Evolutionary conservation across 768 basidiomycete species (phyloP).

Genomic region (Panaeolus papilionaceus): DNA sequence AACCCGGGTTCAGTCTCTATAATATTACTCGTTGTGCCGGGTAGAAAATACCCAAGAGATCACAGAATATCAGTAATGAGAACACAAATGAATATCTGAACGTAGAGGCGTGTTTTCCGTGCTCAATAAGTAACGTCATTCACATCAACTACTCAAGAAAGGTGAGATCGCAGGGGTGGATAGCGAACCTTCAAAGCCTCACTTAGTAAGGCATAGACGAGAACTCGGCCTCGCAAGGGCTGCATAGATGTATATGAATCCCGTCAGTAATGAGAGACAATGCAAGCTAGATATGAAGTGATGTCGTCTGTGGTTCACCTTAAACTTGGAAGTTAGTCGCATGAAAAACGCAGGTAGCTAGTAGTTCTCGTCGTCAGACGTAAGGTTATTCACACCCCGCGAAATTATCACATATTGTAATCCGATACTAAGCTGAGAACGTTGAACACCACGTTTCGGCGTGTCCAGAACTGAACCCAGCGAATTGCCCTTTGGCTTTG

Average conservation of each 20-base stretch:
- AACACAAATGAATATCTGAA: conserved; percentile 1
- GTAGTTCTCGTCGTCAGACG: not conserved
- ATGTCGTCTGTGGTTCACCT: conserved; percentile 7
- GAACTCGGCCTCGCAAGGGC: conserved; percentile 4
- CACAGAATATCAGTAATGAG: not conserved
- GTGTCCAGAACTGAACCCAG: not conserved
- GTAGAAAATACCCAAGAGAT: not conserved
- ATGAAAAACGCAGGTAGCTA: conserved; percentile 4
- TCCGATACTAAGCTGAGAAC: not conserved
- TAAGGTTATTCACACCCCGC: conserved; percentile 4
- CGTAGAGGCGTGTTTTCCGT: conserved; percentile 11
- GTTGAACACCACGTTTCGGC: not conserved
- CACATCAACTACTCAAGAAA: not conserved
- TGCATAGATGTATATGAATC: conserved; percentile 3
- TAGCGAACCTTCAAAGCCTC: conserved; percentile 2
- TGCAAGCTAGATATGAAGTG: conserved; percentile 8
- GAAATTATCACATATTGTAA: not conserved
- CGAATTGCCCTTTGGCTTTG: not conserved
- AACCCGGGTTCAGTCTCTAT: not conserved
- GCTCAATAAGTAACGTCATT: not conserved
- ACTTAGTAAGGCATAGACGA: conserved; percentile 6
- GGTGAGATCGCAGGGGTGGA: conserved; percentile 8
- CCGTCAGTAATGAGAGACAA: not conserved
- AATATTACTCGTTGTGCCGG: conserved; percentile 3
- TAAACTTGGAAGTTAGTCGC: conserved; percentile 7